These are phyloP conservation scores for Boletellus ananas DNA, from an alignment of 768 basidiomycete species.

Conservation along the genomic window DNA sequence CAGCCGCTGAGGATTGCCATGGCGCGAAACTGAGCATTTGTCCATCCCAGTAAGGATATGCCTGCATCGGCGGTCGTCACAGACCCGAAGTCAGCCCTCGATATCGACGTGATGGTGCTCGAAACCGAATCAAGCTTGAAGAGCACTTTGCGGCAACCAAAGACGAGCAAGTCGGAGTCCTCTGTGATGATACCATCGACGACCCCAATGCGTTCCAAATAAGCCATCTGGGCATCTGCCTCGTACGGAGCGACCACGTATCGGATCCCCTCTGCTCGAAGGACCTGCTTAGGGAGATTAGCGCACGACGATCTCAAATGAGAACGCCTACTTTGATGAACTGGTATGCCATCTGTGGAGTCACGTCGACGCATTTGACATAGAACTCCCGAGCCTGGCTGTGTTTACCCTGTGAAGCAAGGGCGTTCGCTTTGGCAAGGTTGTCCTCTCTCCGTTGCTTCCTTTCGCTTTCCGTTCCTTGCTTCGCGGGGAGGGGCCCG, in stretches of 20 bases:
- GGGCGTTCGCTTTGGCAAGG: conserved; percentile 64
- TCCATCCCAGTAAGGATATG: conserved; percentile 85
- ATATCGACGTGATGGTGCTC: conserved; percentile 62
- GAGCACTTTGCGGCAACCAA: conserved; percentile 90
- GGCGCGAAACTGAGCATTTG: conserved; percentile 82
- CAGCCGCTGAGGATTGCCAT: conserved; percentile 95
- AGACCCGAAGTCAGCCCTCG: conserved; percentile 62
- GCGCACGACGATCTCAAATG: background rate
- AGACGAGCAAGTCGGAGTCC: conserved; percentile 96
- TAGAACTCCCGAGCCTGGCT: conserved; percentile 84
- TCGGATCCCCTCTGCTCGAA: conserved; percentile 72
- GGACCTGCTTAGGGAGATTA: conserved; percentile 52
- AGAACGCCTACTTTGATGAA: conserved; percentile 74
- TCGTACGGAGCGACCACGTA: conserved; percentile 98
- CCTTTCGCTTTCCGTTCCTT: conserved; percentile 79
- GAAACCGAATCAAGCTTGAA: conserved; percentile 82
- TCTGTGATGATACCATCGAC: conserved; percentile 95
- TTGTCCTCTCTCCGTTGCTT: conserved; percentile 73
- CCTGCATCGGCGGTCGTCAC: conserved; percentile 48
- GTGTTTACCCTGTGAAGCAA: conserved; percentile 75
- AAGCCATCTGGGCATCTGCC: conserved; percentile 95
- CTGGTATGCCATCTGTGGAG: conserved; percentile 96
- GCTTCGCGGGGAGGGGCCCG: conserved; percentile 92
- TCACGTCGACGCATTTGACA: conserved; percentile 90
- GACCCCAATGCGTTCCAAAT: conserved; percentile 75